phyloP scores from a whole-genome alignment of 1,284 basidiomycete species.

The Xerocomus amazonicus region DNA sequence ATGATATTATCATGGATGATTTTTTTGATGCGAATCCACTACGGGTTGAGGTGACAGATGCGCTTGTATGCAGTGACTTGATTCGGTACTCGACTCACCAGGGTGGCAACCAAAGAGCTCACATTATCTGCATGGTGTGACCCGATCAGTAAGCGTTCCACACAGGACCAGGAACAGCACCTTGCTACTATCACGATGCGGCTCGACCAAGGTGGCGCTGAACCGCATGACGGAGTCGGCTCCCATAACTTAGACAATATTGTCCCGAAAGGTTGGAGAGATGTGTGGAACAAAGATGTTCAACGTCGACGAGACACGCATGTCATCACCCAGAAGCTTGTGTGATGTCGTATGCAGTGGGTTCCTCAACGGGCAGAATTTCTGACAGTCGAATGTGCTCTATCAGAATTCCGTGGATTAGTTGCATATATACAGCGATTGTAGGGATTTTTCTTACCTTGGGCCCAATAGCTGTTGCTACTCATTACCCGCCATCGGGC shows the following conservation, averaged over 20 bases:
- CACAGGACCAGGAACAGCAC: neutral
- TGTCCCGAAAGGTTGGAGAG: neutral
- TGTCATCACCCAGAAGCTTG: constrained; percentile 21
- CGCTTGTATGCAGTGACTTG: no score
- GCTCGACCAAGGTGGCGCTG: neutral
- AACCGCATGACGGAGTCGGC: neutral
- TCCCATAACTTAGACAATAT: neutral
- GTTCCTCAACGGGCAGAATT: constrained; percentile 2
- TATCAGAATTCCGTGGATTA: constrained; percentile 9
- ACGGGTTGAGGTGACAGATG: no score
- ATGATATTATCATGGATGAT: constrained; percentile 5
- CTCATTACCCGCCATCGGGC: constrained; percentile 24
- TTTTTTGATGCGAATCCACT: no score
- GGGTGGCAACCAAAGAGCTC: neutral
- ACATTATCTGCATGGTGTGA: neutral
- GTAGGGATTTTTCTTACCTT: constrained; percentile 8
- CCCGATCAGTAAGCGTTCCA: constrained; percentile 1
- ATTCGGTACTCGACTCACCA: neutral
- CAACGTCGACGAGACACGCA: neutral
- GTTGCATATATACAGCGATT: constrained; percentile 20
- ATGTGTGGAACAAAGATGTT: neutral
- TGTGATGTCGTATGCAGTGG: constrained; percentile 16
- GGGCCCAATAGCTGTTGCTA: constrained; percentile 1
- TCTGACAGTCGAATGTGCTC: neutral
- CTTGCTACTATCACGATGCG: constrained; percentile 6